Percentiles rank a stretch among this genome's conserved stretches.
Evolutionary conservation across 441 rosid genomes (phyloP).

Genomic region (Sinapis alba): DNA sequence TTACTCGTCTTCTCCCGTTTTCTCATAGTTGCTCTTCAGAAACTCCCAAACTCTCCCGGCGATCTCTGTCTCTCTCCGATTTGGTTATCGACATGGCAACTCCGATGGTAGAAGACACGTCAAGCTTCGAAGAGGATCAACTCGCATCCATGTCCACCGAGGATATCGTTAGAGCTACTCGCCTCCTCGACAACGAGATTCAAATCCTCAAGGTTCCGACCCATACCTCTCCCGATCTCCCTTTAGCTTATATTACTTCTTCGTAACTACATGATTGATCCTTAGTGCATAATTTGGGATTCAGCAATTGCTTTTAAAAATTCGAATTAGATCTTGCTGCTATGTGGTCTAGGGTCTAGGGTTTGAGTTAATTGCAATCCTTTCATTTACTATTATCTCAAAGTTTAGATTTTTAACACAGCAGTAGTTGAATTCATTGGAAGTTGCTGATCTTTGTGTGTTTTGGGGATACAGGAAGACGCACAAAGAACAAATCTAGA

Average conservation of each 20-base stretch:
- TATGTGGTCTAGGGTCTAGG: too few species aligned
- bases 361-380: not conserved
- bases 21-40: constrained; percentile 17
- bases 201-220: constrained; percentile 75
- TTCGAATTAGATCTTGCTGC: not conserved
- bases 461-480: constrained; percentile 63
- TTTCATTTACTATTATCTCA: not conserved
- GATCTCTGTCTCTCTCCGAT: constrained; percentile 17
- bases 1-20: constrained; percentile 25
- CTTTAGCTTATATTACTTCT: not conserved
- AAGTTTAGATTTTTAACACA: not conserved
- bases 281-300: not conserved
- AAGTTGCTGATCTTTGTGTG: constrained; percentile 9
- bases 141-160: constrained; percentile 82
- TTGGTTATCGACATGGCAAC: constrained; percentile 60
- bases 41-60: constrained; percentile 23
- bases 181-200: constrained; percentile 91
- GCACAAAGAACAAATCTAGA: constrained; percentile 83
- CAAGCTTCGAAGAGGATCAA: constrained; percentile 83
- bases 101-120: constrained; percentile 81
- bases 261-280: not conserved
- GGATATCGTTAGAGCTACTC: constrained; percentile 77
- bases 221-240: constrained; percentile 4
- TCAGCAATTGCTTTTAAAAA: not conserved
- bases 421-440: constrained; percentile 1